Percentiles rank a stretch among this genome's conserved stretches.
phyloP scores from a whole-genome alignment of 768 basidiomycete species.

The Pleurotus djamor region DNA sequence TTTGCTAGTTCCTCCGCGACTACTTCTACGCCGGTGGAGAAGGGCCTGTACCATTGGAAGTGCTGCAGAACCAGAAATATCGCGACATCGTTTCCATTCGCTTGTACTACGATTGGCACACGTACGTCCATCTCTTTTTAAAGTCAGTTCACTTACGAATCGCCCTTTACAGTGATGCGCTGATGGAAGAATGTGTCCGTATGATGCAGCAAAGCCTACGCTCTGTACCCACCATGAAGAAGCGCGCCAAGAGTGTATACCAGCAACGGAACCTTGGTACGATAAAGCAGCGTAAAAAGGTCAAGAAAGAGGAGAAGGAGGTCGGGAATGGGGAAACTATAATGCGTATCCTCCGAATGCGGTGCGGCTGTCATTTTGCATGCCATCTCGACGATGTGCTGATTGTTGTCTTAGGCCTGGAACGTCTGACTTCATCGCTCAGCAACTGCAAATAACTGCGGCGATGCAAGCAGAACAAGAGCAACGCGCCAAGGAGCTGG shows the following conservation, averaged over 20 bases:
- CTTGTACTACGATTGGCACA: conserved; percentile 95
- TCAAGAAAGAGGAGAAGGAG: conserved; percentile 83
- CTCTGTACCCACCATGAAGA: conserved; percentile 72
- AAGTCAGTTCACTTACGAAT: conserved; percentile 9
- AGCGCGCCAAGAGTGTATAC: conserved; percentile 91
- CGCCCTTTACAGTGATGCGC: conserved; percentile 51
- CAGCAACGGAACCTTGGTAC: conserved; percentile 94
- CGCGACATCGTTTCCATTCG: conserved; percentile 88
- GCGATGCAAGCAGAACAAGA: conserved; percentile 85
- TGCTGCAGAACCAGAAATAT: conserved; percentile 92
- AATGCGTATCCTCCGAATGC: conserved; percentile 92
- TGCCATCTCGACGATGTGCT: background rate
- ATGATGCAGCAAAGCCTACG: conserved; percentile 91
- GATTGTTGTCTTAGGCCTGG: conserved; percentile 49
- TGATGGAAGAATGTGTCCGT: conserved; percentile 94
- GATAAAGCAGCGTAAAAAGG: conserved; percentile 90
- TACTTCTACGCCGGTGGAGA: conserved; percentile 96
- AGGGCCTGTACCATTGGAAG: conserved; percentile 82
- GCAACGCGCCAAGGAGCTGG: conserved; percentile 58
- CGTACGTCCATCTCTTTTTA: conserved; percentile 44
- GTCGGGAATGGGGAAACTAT: conserved; percentile 86
- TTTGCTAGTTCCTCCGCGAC: conserved; percentile 78
- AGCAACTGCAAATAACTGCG: conserved; percentile 80
- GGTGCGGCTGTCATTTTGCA: conserved; percentile 42
- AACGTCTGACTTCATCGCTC: conserved; percentile 84